Base-by-base conservation (phyloP, 2,329 filamentous ascomycete genomes). In the Ophiostoma sp. region DNA sequence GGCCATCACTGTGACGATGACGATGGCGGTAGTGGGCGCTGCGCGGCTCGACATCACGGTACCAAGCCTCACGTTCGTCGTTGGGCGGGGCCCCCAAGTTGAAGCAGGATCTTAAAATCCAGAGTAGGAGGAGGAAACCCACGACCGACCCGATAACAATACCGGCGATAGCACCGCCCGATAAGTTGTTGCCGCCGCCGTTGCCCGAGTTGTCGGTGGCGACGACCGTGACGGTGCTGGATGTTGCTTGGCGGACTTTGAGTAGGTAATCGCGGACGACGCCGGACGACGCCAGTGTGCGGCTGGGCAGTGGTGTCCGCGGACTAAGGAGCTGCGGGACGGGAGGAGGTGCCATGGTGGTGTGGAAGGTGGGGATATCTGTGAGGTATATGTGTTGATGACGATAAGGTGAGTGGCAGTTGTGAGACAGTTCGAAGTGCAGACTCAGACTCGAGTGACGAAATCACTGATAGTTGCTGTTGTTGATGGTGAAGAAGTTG, bases 161-260 rank as follows among this genome's bases (percentile, higher is more conserved):
- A 63, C 85, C 85, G 0, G 85, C 85, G 69, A 87, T 87, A 64
- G 84, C 85, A 63, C 85, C 85, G 68, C 84, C 85, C 57, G 80
- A 82, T 15, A 87, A 80, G 7, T 75, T 74, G 52, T 75, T 74
- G 63, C 75, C 77, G 66, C 75, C 63, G 48, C 76, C 74, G 8
- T 74, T 69, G 59, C 75, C 74, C 15, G 76, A 66, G n/a, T 15
- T 64, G 0, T 77, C n/a, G 12, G 77, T 33, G 3, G 69, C 70
- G 28, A 69, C 63, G 11, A 83, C 77, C 1, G 82, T 83, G 3
- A 82, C 78, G 1, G 81, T 82, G 12, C 77, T 75, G 39, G 63
- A 61, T 12, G 70, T 42, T n/a, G 69, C 61, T 36, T 75, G 74
- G n/a, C 74, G 74, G 15, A 57, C 71, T 9, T 33, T 42, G 12